Evolutionary conservation across 257 asterid genomes (phyloP).

Genomic region (Rehmannia glutinosa): DNA sequence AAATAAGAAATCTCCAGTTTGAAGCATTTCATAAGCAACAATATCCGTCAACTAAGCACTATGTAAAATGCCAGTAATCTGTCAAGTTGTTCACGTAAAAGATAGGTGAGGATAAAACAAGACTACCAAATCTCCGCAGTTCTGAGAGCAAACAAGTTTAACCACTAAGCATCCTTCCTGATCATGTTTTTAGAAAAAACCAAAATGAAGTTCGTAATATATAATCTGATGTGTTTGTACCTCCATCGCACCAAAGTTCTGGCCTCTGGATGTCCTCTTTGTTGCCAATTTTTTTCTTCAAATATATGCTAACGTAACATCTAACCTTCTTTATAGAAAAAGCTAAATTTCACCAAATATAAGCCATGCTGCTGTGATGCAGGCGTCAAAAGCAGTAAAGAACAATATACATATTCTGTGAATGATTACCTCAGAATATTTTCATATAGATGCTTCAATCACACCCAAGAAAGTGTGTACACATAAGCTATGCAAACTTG

Average conservation of each 20-base stretch:
- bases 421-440: no score
- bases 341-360: background rate
- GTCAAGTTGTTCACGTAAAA: background rate
- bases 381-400: background rate
- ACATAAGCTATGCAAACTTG: no score
- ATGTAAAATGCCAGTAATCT: background rate
- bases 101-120: background rate
- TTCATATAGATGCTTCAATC: no score
- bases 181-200: no score
- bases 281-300: background rate
- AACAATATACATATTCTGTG: background rate
- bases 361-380: background rate
- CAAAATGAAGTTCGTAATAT: no score
- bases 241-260: no score
- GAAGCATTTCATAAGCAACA: background rate
- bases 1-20: background rate
- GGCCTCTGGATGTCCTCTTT: background rate
- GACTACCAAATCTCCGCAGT: background rate
- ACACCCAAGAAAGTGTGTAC: no score
- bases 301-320: background rate
- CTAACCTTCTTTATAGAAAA: no score
- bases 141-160: no score
- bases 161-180: background rate
- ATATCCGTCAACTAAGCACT: background rate
- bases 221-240: background rate